Evolutionary conservation across 2,329 filamentous ascomycete species (phyloP), one percentile per base, ranked within the genome.

Genomic region (Phaeosphaeriaceae sp.): DNA sequence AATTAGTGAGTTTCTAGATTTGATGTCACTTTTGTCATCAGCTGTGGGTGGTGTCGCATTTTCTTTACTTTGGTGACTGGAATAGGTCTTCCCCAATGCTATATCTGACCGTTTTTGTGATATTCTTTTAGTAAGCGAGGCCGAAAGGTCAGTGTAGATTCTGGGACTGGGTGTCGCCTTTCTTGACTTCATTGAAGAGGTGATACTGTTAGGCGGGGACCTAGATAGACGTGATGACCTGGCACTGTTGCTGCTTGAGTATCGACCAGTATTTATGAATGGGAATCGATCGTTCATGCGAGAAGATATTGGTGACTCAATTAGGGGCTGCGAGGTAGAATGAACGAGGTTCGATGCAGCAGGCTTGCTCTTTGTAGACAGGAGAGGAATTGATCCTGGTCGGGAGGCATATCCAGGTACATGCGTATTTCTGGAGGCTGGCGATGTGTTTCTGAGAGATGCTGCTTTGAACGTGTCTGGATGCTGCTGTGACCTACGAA

Each of bases 231-330:
- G 52, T 16, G 61, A 67, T 2, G 46, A 46, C 6, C 44, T 57
- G n/a, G 56, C 52, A n/a, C 60, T 70, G 18, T 67, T 58, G 36
- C 54, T 63, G 36, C 66, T 69, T 1, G 64, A 60, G 2, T 58
- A 54, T 20, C 71, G 67, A 15, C 64, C 65, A 2, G 67, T 72
- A 5, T 72, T 58, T n/a, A 78, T 64, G 35, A 68, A 70, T 1
- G 76, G 74, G 46, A 76, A 78, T 0, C 75, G 71, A 13, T 77
- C 76, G 30, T 78, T 78, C 76, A 78, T 79, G 28, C 67, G 66
- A 37, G 70, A 68, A 2, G 70, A 71, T 12, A 50, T 54, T 2
- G 59, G 63, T 4, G 52, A 67, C 8, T 61, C 60, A 20, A 46
- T 20, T 2, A 40, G 5, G 3, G 46, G 42, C 9, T 48, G 49